Base-by-base conservation (phyloP, 2,329 filamentous ascomycete species). In the Monosporascus sp. region DNA sequence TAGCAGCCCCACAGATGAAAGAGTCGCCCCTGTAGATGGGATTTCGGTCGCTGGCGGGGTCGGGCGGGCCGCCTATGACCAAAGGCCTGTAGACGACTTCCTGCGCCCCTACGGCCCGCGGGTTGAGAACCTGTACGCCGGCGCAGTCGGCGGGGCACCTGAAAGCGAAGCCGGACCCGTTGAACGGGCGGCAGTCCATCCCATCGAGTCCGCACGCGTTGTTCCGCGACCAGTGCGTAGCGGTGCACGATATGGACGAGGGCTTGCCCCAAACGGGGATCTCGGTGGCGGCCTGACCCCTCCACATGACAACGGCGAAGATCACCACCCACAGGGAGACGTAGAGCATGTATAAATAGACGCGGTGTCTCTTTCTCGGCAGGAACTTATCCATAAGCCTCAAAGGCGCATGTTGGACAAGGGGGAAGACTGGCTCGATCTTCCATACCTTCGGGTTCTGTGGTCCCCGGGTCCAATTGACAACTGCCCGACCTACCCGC, bases 21-120 rank as follows among this genome's bases (percentile, higher is more conserved):
- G 90, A 95, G 70, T 96, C 91, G 9, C 88, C 91, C 18, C 94
- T 87, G 68, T 97, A 97, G 22, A 88, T 76, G 0, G 86, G 79
- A 35, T 69, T 58, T 3, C 68, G 63, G 18, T 71, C 66, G 31
- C 65, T 68, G 6, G 64, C 61, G 28, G 77, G 71, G 48, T 72
- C 70, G 5, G 75, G 69, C 0, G 82, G 82, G 0, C 87, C 87
- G n/a, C 87, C 87, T 26, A 91, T 76, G 2, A 91, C 79, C n/a
- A 89, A 67, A 1, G 84, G 74, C 24, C 71, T 72, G 65, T 90
- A 90, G 46, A 80, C 74, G 49, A 89, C 73, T 59, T 86, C 81
- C 60, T 86, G 78, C 58, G 84, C 80, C 37, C 89, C 89, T 5
- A 94, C 88, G 7, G 89, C 88, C 60, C 88, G 81, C 18, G 87